Base-by-base conservation (phyloP, 1,284 basidiomycete genomes). In the Takashimella tepidaria region DNA sequence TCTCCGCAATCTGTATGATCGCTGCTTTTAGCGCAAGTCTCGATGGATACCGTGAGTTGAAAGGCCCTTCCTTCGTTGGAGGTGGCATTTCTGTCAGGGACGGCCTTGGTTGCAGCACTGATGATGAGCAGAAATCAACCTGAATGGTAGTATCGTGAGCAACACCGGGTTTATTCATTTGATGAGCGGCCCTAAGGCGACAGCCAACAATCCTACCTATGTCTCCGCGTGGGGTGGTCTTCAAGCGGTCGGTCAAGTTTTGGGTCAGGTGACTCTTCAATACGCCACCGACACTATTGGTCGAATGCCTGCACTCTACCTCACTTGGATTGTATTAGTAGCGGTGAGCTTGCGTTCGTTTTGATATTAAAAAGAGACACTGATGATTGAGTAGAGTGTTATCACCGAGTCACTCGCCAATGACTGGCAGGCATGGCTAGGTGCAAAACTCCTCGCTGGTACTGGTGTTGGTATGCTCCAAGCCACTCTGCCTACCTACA, bases 101-200 rank as follows among this genome's bases (percentile, higher is more conserved):
- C 48, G 21, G 10, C 24, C 41, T n/a, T 37, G 26, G 46, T 27
- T 47, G 27, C 46, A n/a, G n/a, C n/a, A n/a, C n/a, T n/a, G n/a
- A n/a, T n/a, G n/a, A n/a, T n/a, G n/a, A n/a, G n/a, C 48, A 67
- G 61, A 69, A 48, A 61, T 68, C 60, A 64, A 64, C 41, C 42
- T 69, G 23, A 60, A 58, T 21, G 64, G 63, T 10, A 51, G 49
- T 5, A 58, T 64, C 49, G 56, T 66, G n/a, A 57, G 59, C 45
- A 66, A 68, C 55, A 61, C 58, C 22, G 66, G 65, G 19, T 65
- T 68, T 50, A 61, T 68, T 44, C 13, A 20, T 3, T 51, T 54
- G 8, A 61, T 63, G 50, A 44, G 52, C 10, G 24, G 22, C 11
- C 41, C 24, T 8, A 60, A 59, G n/a, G 45, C 41, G 6, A 45